Base-by-base conservation (phyloP, 1,139 yeast genomes). In the Yamadazyma diddensiae region DNA sequence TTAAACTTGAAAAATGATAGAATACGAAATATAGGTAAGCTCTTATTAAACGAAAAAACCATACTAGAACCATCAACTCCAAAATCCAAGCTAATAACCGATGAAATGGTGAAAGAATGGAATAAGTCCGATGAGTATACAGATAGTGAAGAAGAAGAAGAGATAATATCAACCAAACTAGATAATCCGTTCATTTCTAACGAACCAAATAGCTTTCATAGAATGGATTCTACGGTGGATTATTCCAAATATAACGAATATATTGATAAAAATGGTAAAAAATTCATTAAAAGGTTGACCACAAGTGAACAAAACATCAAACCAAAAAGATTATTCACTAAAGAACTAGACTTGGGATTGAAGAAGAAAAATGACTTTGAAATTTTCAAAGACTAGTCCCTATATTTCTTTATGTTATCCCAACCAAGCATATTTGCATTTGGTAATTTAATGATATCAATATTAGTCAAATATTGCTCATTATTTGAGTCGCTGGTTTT, bases 391-490 rank as follows among this genome's bases (percentile, higher is more conserved):
- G 43, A 39, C 27, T 23, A 21, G 23, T 44, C 40, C 30, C 53
- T 53, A 39, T 57, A 68, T 45, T 63, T 65, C 36, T 59, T 56
- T 34, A 69, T 47, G 38, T 69, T 69, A 36, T 67, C 74, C 75
- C 74, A 69, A 2, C 68, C 75, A 30, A 69, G 36, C n/a, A 65
- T 52, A 39, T 69, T 69, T 15, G 71, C 59, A 45, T 68, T 69
- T 3, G 75, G 75, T 28, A 69, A 54, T 46, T 65, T 66, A 21
- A 69, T 53, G 9, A 68, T 53, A 41, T 69, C 75, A 18, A 66
- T 49, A 38, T 59, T 64, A 33, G 60, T 65, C 37, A 65, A 53
- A 11, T 53, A 39, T 33, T 62, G 67, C 1, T 70, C 64, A 31
- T 62, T 62, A 26, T 45, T 46, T 5, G 46, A 37, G 30, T 64